Evolutionary conservation across 768 basidiomycete genomes (phyloP).

Genomic region (Coprinellus aureogranulatus): DNA sequence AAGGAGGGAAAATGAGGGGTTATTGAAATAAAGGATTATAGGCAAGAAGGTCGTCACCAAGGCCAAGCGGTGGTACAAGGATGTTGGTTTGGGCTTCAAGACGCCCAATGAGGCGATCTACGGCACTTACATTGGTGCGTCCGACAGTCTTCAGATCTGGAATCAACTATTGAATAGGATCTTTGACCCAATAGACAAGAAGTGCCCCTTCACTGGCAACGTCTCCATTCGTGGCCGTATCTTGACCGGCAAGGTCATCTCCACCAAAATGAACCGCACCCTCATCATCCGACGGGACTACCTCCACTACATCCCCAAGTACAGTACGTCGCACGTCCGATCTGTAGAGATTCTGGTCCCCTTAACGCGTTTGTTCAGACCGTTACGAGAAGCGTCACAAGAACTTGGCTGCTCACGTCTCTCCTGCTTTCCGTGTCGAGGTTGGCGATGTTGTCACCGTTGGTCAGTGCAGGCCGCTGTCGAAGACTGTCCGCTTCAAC

Average conservation of each 20-base stretch:
- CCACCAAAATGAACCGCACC: slow-evolving; percentile 99
- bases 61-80: slow-evolving; percentile 99
- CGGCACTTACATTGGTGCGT: slow-evolving; percentile 92
- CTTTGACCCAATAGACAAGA: slow-evolving; percentile 72
- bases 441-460: slow-evolving; percentile 92
- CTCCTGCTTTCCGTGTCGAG: slow-evolving; percentile 98
- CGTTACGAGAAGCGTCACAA: slow-evolving; percentile 99
- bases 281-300: slow-evolving; percentile 94
- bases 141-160: slow-evolving; percentile 1
- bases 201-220: slow-evolving; percentile 97
- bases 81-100: slow-evolving; percentile 95
- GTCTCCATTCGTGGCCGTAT: slow-evolving; percentile 99
- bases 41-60: slow-evolving; percentile 92
- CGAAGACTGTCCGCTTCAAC: slow-evolving; percentile 99
- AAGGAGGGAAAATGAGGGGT: slow-evolving; percentile 13
- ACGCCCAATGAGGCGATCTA: slow-evolving; percentile 93
- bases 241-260: slow-evolving; percentile 94
- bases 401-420: slow-evolving; percentile 95
- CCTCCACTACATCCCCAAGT: slow-evolving; percentile 97
- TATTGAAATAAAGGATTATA: slow-evolving; percentile 28
- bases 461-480: slow-evolving; percentile 97
- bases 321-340: slow-evolving; percentile 59
- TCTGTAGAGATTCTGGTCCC: background rate
- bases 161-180: background rate
- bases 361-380: slow-evolving; percentile 45